These are phyloP conservation scores for Lachancea dasiensis DNA, from an alignment of 805 yeast genomes.

Conservation along the genomic window DNA sequence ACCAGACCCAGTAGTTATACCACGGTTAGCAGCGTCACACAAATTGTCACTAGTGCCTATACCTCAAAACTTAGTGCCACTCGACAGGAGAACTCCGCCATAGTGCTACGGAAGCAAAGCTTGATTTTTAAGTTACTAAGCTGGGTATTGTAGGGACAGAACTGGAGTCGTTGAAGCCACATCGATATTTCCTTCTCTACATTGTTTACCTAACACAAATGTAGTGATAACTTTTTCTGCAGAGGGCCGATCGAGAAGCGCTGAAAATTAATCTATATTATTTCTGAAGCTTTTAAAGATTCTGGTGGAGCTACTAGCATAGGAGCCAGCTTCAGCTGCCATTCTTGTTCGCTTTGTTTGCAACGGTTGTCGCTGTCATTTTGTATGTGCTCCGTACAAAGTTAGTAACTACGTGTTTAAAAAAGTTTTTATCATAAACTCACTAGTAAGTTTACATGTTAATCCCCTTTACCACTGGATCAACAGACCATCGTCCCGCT, in stretches of 20 bases:
- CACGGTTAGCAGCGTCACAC: not conserved
- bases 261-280: too few relatives aligned
- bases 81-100: constrained; percentile 2
- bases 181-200: too few relatives aligned
- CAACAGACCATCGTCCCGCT: not conserved
- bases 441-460: not conserved
- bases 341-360: too few relatives aligned
- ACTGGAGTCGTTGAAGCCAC: too few relatives aligned
- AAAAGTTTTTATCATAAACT: constrained; percentile 5
- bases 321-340: too few relatives aligned
- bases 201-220: too few relatives aligned
- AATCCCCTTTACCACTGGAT: constrained; percentile 4
- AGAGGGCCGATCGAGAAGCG: too few relatives aligned
- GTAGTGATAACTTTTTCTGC: too few relatives aligned
- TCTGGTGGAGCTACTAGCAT: too few relatives aligned
- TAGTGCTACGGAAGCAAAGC: not conserved
- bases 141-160: constrained; percentile 1
- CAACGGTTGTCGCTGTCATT: not conserved
- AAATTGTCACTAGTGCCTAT: not conserved
- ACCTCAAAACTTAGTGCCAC: not conserved
- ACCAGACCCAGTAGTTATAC: not conserved
- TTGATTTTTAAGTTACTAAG: not conserved
- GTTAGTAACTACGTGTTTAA: not conserved
- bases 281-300: too few relatives aligned
- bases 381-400: not conserved